Conservation (phyloP, 345 rosid genomes). For the Eucalyptus leucophloia region DNA sequence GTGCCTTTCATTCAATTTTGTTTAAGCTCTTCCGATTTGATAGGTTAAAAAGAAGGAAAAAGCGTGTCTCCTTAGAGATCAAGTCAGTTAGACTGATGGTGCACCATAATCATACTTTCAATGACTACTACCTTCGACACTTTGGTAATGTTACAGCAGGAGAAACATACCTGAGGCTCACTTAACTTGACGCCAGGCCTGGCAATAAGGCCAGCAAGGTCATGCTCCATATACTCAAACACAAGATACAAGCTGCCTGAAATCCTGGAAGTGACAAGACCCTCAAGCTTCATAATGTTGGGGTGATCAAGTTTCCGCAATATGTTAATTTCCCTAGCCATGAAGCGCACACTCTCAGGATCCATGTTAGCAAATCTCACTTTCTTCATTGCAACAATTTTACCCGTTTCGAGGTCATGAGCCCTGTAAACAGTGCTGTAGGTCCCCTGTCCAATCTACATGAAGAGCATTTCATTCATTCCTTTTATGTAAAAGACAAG, state of each 20-base stretch:
- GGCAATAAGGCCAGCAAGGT: constrained; percentile 75
- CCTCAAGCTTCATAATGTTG: constrained; percentile 80
- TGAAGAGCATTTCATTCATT: neutral
- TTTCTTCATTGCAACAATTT: constrained; percentile 86
- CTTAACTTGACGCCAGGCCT: constrained; percentile 65
- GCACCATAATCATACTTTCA: neutral
- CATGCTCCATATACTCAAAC: constrained; percentile 96
- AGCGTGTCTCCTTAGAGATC: neutral
- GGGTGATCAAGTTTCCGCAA: constrained; percentile 80
- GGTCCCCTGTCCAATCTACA: constrained; percentile 97
- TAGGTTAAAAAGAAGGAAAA: neutral
- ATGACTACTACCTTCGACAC: neutral
- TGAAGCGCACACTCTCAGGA: constrained; percentile 82
- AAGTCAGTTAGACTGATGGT: neutral
- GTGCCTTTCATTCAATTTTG: neutral
- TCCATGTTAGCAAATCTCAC: constrained; percentile 85
- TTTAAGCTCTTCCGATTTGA: neutral
- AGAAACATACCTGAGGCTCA: constrained; percentile 55
- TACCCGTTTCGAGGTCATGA: constrained; percentile 55
- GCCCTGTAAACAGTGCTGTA: constrained; percentile 81
- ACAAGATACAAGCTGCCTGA: constrained; percentile 75
- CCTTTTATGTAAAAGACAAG: neutral
- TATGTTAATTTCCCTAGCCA: constrained; percentile 89
- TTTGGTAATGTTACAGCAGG: neutral
- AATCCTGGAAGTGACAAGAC: constrained; percentile 66